Evolutionary conservation across 179 eudicot species (phyloP), one percentile per base, ranked within the genome.

Genomic region (Drosera spatulata): DNA sequence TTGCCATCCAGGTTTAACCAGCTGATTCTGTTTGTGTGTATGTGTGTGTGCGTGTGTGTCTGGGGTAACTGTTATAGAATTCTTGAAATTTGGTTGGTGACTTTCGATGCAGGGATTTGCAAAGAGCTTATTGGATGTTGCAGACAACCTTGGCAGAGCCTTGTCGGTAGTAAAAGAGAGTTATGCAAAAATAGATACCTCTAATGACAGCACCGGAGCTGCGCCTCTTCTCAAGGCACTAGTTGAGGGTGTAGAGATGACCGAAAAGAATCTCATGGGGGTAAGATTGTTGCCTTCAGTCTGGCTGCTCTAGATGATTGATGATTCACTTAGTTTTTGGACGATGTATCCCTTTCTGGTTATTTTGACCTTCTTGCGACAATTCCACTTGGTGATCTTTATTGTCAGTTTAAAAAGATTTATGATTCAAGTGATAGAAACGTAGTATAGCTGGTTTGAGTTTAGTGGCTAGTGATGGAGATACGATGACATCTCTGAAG

Each of bases 231-330:
- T 94, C 52, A 90, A 85, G 75, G 76, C 91, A 33, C 80, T 94
- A 61, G 76, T 90, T 48, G 95, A 94, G 76, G 99, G 99, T 62
- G 99, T 94, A 69, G 99, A 87, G 61, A 90, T 94, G 99, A 94
- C 99, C 52, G 96, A 94, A 68, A 94, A 94, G 77, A 97, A 94
- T 73, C 85, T 94, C 40, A 58, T 77, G n/a, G 99, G 85, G 95
- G 99, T 94, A 79, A 58, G 42, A 53, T 22, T 22, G 33, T 22
- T 22, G 33, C 33, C 33, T 22, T 22, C 33, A 22, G 33, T 22
- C 33, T 22, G 33, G 1, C 33, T 22, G n/a, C n/a, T n/a, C n/a
- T n/a, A n/a, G n/a, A n/a, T n/a, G n/a, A n/a, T n/a, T n/a, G n/a
- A n/a, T n/a, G n/a, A n/a, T n/a, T n/a, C n/a, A n/a, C n/a, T 22